Percentiles rank a stretch among this genome's conserved stretches.
phyloP scores from a whole-genome alignment of 1,284 basidiomycete species.

The Ustilago vetiveriae region DNA sequence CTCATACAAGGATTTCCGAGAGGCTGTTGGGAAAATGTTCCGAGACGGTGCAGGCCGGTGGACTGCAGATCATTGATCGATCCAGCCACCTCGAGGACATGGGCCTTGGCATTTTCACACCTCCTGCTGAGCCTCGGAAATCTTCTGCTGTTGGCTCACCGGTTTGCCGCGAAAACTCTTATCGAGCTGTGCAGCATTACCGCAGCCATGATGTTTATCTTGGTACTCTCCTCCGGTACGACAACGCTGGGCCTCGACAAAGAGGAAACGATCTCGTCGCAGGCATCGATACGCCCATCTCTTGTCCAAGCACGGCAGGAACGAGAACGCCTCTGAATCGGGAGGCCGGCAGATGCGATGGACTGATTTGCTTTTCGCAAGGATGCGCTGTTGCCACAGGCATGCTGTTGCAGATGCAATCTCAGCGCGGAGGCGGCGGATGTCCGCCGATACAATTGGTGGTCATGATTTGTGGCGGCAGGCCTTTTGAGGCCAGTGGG shows the following conservation, averaged over 20 bases:
- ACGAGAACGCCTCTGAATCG: slow-evolving; percentile 12
- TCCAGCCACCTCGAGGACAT: not conserved
- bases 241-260: not conserved
- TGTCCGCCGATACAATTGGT: slow-evolving; percentile 21
- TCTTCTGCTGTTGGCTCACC: not conserved
- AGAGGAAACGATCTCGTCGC: not conserved
- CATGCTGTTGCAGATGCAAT: slow-evolving; percentile 18
- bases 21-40: not conserved
- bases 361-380: slow-evolving; percentile 49
- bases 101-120: slow-evolving; percentile 9
- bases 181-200: not conserved
- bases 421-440: not conserved
- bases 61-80: too few species aligned
- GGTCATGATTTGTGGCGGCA: slow-evolving; percentile 40
- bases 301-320: slow-evolving; percentile 18
- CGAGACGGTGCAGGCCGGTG: too few species aligned
- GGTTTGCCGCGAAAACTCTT: not conserved
- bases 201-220: not conserved
- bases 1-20: slow-evolving; percentile 20
- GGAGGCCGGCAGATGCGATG: slow-evolving; percentile 13
- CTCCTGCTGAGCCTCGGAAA: not conserved
- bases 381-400: slow-evolving; percentile 43
- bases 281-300: slow-evolving; percentile 19
- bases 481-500: slow-evolving; percentile 26
- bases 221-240: not conserved